Percentiles rank a stretch among this genome's conserved stretches.
phyloP scores from a whole-genome alignment of 768 basidiomycete species.

The Dendrothele bispora region DNA sequence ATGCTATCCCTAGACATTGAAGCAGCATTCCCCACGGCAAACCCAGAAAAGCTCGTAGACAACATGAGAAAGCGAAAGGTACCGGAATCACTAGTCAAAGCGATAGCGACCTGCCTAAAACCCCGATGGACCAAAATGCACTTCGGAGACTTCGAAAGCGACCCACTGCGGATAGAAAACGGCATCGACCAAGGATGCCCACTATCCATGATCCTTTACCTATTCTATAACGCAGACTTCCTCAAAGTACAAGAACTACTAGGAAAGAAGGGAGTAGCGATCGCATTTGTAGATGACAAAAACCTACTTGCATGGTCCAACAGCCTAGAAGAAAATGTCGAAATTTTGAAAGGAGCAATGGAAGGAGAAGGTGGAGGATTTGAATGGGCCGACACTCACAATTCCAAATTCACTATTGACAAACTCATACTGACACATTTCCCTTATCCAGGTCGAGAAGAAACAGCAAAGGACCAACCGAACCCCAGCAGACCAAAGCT shows the following conservation, averaged over 20 bases:
- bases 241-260: slow-evolving; percentile 13
- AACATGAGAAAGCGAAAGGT: slow-evolving; percentile 20
- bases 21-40: slow-evolving; percentile 24
- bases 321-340: slow-evolving; percentile 2
- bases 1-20: slow-evolving; percentile 28
- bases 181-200: slow-evolving; percentile 27
- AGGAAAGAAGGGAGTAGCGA: slow-evolving; percentile 1
- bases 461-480: too few relatives aligned
- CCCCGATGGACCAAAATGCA: slow-evolving; percentile 18
- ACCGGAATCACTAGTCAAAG: slow-evolving; percentile 16
- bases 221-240: slow-evolving; percentile 21
- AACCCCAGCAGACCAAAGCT: too few relatives aligned
- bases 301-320: slow-evolving; percentile 5
- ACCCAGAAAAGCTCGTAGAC: slow-evolving; percentile 13
- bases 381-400: background rate
- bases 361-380: background rate
- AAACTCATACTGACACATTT: background rate
- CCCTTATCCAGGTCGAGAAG: too few relatives aligned
- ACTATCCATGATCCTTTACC: slow-evolving; percentile 22
- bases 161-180: slow-evolving; percentile 9
- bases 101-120: slow-evolving; percentile 13
- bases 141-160: slow-evolving; percentile 26
- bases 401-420: background rate
- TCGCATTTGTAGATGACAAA: slow-evolving; percentile 19
- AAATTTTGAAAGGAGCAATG: slow-evolving; percentile 13